Percentiles rank a stretch among this genome's conserved stretches.
Evolutionary conservation across 495 filamentous ascomycete species (phyloP).

Genomic region (Melanomma pulvis-pyrius): DNA sequence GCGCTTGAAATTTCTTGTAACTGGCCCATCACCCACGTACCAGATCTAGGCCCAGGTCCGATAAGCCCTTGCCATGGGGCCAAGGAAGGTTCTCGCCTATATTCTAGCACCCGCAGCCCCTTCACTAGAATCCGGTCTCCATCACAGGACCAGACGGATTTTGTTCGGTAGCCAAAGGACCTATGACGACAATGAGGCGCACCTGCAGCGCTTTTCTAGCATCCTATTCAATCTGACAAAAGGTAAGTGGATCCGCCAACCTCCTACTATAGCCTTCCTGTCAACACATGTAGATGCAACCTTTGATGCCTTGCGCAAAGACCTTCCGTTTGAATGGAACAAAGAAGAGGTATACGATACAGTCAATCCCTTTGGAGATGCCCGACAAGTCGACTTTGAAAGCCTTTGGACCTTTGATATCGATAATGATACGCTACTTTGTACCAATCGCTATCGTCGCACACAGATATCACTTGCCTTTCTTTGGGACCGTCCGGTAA

Average conservation of each 20-base stretch:
- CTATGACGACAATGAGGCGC: slow-evolving; percentile 19
- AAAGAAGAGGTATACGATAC: slow-evolving; percentile 18
- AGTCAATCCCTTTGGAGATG: slow-evolving; percentile 20
- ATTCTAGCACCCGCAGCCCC: slow-evolving; percentile 3
- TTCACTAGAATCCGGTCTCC: slow-evolving; percentile 12
- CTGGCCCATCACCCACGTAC: too few species aligned
- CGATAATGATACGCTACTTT: slow-evolving; percentile 14
- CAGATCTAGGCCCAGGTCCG: too few species aligned
- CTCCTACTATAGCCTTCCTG: too few species aligned
- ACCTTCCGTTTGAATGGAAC: slow-evolving; percentile 20
- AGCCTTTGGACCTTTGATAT: slow-evolving; percentile 26
- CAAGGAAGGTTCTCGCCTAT: slow-evolving; percentile 30
- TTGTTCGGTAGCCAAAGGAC: slow-evolving; percentile 12
- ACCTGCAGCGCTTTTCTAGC: slow-evolving; percentile 18
- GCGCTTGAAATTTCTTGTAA: too few species aligned
- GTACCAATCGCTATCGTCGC: slow-evolving; percentile 17
- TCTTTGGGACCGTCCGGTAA: slow-evolving; percentile 25
- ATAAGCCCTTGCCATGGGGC: too few species aligned
- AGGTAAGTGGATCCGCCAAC: slow-evolving; percentile 17
- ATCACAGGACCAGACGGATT: slow-evolving; percentile 16
- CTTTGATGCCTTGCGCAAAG: slow-evolving; percentile 23
- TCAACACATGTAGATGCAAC: slow-evolving; percentile 24
- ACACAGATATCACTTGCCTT: slow-evolving; percentile 21
- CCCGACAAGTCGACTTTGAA: slow-evolving; percentile 12
- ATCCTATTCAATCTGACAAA: slow-evolving; percentile 19